Conservation (phyloP, 2,329 filamentous ascomycete species). For the Colletotrichum costaricense region DNA sequence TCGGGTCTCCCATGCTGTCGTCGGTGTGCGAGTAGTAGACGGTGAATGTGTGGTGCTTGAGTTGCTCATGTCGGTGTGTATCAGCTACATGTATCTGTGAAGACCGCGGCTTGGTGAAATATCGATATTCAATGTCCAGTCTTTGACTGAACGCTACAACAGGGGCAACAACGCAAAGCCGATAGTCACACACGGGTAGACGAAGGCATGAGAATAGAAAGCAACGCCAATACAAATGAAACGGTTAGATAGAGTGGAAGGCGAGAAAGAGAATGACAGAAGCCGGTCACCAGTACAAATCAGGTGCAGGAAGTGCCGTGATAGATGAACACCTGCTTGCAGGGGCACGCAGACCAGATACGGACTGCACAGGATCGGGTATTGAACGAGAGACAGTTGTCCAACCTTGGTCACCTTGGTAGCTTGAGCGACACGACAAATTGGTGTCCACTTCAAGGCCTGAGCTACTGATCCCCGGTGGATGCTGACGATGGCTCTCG, state of each 20-base stretch:
- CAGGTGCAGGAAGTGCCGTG: background rate
- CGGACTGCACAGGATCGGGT: background rate
- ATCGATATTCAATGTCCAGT: background rate
- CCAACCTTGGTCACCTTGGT: no score
- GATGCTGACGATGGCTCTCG: background rate
- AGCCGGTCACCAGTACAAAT: background rate
- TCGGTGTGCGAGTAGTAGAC: background rate
- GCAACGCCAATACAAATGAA: background rate
- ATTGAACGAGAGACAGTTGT: background rate
- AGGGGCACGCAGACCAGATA: background rate
- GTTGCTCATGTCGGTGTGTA: background rate
- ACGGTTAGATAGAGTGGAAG: background rate
- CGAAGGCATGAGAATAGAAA: background rate
- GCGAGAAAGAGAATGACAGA: background rate
- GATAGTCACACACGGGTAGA: background rate
- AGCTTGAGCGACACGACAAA: background rate
- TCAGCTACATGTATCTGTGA: background rate
- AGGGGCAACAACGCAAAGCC: no score
- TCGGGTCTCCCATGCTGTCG: slow-evolving; percentile 20
- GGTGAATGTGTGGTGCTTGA: background rate
- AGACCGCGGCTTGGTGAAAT: background rate
- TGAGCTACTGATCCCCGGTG: background rate
- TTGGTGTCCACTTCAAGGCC: background rate
- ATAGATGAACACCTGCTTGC: background rate
- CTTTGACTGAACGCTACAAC: background rate